phyloP scores from a whole-genome alignment of 768 basidiomycete genomes.

The Hygrophoropsis aurantiaca region DNA sequence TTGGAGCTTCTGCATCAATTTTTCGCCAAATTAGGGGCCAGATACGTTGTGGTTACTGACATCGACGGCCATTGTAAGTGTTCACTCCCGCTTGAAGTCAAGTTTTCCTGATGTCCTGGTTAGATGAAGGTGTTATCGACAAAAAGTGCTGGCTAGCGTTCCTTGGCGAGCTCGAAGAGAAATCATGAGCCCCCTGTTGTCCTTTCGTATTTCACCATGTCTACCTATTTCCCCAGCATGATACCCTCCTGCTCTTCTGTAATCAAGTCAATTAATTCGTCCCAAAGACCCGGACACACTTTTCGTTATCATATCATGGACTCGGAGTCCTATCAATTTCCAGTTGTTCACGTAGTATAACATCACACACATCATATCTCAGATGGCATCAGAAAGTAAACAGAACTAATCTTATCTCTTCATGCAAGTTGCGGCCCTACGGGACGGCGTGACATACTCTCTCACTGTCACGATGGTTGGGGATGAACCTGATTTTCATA shows the following conservation, averaged over 20 bases:
- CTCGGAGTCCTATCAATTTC: too few species aligned
- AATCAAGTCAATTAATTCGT: too few species aligned
- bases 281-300: too few species aligned
- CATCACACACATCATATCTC: too few species aligned
- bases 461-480: too few species aligned
- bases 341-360: too few species aligned
- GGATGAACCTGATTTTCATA: too few species aligned
- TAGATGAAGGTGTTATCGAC: slow-evolving; percentile 89
- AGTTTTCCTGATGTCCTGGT: background rate
- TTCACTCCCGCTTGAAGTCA: background rate
- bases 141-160: slow-evolving; percentile 95
- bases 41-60: slow-evolving; percentile 86
- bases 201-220: background rate
- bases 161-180: slow-evolving; percentile 72
- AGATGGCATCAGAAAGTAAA: too few species aligned
- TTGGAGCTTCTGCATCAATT: slow-evolving; percentile 92
- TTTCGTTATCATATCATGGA: too few species aligned
- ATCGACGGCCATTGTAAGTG: slow-evolving; percentile 75
- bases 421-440: too few species aligned
- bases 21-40: slow-evolving; percentile 91
- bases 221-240: background rate
- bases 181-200: slow-evolving; percentile 17
- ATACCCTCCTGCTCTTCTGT: background rate
- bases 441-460: too few species aligned
- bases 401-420: too few species aligned